phyloP scores from a whole-genome alignment of 2,329 filamentous ascomycete genomes.

The Fusarium ambrosium region DNA sequence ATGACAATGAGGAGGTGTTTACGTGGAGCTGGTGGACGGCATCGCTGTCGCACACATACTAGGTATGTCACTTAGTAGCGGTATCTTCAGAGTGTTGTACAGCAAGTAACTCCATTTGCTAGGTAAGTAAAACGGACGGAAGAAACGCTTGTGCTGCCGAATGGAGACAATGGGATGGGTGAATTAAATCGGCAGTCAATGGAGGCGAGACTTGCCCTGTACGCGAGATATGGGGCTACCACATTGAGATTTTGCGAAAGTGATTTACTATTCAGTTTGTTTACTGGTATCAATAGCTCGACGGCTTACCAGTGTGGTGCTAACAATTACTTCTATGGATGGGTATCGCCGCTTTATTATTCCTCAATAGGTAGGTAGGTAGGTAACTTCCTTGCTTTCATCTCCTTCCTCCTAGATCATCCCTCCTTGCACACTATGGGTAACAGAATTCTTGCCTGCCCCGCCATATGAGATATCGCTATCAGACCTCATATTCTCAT shows the following conservation, averaged over 20 bases:
- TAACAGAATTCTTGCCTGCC: background rate
- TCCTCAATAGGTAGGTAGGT: background rate
- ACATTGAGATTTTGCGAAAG: background rate
- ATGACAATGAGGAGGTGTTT: background rate
- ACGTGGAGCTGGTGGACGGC: background rate
- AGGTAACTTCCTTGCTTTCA: background rate
- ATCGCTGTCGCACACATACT: too few species aligned
- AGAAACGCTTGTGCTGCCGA: background rate
- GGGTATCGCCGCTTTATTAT: background rate
- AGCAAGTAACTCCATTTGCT: background rate
- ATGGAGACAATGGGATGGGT: too few species aligned
- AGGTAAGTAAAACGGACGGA: background rate
- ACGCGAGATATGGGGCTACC: background rate
- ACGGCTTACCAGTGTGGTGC: background rate
- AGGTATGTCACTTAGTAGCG: background rate
- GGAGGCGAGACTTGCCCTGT: too few species aligned
- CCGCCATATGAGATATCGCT: background rate
- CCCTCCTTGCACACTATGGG: background rate
- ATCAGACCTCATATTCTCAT: slow-evolving; percentile 17
- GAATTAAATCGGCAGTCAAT: too few species aligned
- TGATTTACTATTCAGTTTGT: background rate
- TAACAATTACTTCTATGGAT: background rate
- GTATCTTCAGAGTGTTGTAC: background rate
- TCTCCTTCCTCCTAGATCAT: background rate
- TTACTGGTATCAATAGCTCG: background rate